Base-by-base conservation (phyloP, 768 basidiomycete genomes). In the Piloderma croceum region DNA sequence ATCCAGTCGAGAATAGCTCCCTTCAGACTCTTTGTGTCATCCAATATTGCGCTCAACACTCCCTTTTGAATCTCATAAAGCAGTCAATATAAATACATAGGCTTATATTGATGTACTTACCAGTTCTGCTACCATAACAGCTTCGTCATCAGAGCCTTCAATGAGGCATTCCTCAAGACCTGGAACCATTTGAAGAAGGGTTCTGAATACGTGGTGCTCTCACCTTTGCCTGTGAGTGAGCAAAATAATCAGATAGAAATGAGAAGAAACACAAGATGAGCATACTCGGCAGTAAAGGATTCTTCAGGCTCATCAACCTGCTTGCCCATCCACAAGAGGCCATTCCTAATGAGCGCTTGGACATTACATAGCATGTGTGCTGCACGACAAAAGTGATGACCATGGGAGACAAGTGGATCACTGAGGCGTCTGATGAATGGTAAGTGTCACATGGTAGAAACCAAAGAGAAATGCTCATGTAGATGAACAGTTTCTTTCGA, bases 311-410 rank as follows among this genome's bases (percentile, higher is more conserved):
- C 38, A 27, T 49, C 44, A 1, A 34, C 47, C 34, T 35, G 24
- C 24, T 48, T 47, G 12, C 48, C 44, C 15, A 42, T 7, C n/a
- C 7, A 27, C 21, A 42, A 5, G 13, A 51, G 15, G 18, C 48
- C 41, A 22, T 51, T 46, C 7, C 38, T 48, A 3, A 56, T 11
- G 9, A 56, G 32, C 1, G 41, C 38, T 12, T 47, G 42, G 13
- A 56, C 31, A 27, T 43, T 54, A 34, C 54, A 56, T 9, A 56
- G 44, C 2, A 46, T 43, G 36, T 56, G 48, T 2, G 54, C 24
- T 3, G 39, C 41, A 12, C 39, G 19, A 15, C 54, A 38, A 18
- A 56, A 56, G 18, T 56, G 52, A n/a, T 18, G 34, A 5, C 52
- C 44, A 34, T 48, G 34, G 20, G 49, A 48, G 15, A 53, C 33